Evolutionary conservation across 2,329 filamentous ascomycete genomes (phyloP), one percentile per base, ranked within the genome.

Genomic region (Sphaerostilbella broomeana): DNA sequence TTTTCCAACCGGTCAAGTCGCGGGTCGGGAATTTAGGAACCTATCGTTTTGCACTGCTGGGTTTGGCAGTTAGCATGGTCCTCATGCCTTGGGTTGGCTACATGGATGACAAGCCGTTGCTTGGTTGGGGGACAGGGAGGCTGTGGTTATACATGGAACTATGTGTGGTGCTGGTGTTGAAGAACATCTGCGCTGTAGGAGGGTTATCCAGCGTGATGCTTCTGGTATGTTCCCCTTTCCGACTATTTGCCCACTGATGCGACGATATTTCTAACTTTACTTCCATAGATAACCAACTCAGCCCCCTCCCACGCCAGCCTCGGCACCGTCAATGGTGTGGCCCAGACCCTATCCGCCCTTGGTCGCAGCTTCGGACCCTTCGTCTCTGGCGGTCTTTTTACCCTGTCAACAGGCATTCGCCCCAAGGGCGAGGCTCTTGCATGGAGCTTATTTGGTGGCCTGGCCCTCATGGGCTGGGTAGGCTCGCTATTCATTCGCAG

Each of bases 21-120:
- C 81, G 77, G 45, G 70, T 94, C 55, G 92, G 92, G 0, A 97
- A 95, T 54, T 79, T 89, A 37, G 79, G 81, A 35, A 88, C 85
- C 0, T 98, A 95, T 56, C 77, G 87, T 11, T 68, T 79, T 4
- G 83, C 86, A 1, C 65, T 97, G 5, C 74, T 86, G 15, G 83
- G 87, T 0, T 84, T 97, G 48, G 84, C 86, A 1, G 49, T 92
- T 10, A 82, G 86, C 9, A 94, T 95, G 69, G 61, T 86, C 3
- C 61, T 92, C 25, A 95, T 95, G 79, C 92, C 92, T 0, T 95
- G 84, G 68, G 79, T 95, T 16, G 86, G 88, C 0, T 89, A 95
- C 53, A 74, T 79, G 43, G 74, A 83, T 40, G 70, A 74, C 12
- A 56, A 68, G 4, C 68, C 72, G 3, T 65, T 65, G 2, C 68